phyloP scores from a whole-genome alignment of 148 eudicot genomes.

The Chenopodium album region DNA sequence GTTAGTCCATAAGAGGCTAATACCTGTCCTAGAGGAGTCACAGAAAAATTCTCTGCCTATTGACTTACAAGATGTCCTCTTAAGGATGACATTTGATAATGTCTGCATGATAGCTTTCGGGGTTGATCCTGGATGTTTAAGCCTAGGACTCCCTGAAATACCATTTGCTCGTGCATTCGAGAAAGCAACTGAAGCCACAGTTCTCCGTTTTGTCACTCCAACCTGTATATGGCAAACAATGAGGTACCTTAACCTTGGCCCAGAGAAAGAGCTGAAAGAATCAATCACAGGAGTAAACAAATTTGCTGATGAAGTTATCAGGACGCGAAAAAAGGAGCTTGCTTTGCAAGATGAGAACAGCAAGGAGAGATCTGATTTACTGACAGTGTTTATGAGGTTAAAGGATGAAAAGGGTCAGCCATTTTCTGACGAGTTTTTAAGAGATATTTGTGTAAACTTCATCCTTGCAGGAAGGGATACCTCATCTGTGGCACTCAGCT shows the following conservation, averaged over 20 bases:
- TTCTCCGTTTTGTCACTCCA: conserved; percentile 67
- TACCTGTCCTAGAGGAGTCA: conserved; percentile 62
- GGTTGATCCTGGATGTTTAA: conserved; percentile 78
- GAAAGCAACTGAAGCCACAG: conserved; percentile 72
- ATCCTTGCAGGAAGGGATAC: conserved; percentile 89
- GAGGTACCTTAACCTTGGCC: conserved; percentile 54
- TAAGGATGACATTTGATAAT: conserved; percentile 75
- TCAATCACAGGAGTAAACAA: conserved; percentile 55
- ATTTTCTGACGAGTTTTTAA: conserved; percentile 63
- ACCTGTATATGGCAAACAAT: conserved; percentile 65
- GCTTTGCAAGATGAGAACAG: conserved; percentile 32
- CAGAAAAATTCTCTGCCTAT: conserved; percentile 25
- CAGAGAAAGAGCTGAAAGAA: conserved; percentile 51
- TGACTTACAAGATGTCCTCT: conserved; percentile 73
- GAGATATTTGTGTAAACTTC: conserved; percentile 85
- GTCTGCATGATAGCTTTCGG: conserved; percentile 91
- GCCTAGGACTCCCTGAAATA: conserved; percentile 55
- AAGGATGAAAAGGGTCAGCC: conserved; percentile 54
- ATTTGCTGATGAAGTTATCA: conserved; percentile 68
- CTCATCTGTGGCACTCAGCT: conserved; percentile 78
- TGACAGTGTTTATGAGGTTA: conserved; percentile 69
- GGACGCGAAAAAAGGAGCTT: conserved; percentile 65
- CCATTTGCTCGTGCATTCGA: conserved; percentile 80
- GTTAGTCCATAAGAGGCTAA: conserved; percentile 61
- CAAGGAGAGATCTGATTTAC: conserved; percentile 53